Evolutionary conservation across 2,329 filamentous ascomycete genomes (phyloP), one percentile per base, ranked within the genome.

Genomic region (Xylaria sp.): DNA sequence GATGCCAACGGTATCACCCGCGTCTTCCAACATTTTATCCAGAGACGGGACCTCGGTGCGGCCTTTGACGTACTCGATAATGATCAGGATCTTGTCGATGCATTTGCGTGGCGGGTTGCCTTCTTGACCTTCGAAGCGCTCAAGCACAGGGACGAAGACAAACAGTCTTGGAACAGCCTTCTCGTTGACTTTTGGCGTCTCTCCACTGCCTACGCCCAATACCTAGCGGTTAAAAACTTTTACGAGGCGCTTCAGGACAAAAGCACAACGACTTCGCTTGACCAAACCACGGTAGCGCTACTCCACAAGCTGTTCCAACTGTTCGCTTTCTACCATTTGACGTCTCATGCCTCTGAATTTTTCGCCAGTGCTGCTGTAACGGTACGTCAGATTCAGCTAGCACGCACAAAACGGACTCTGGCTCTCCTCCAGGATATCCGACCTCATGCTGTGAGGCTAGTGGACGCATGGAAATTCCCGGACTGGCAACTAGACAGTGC

Each of bases 231-330:
- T 6, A 42, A 42, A 15, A 55, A 55, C 15, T 55, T 55, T 20
- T 55, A 55, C 15, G 53, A 55, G 15, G 53, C 53, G 22, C 53
- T 55, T 20, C 53, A 55, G 15, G 53, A 42, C 3, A 27, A 55
- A 29, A 31, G 7, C 22, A 55, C 36, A 6, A 27, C 22, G 25
- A 10, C 36, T 4, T 55, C 53, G 36, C 53, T 55, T 10, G 53
- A 55, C 36, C 9, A 36, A 6, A 29, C 13, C 22, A 55, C 53
- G 2, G 36, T 55, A 5, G 11, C 33, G 15, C 53, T 55, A 5
- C 53, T 55, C 9, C 53, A 55, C 17, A 42, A 55, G 53, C 36
- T 55, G 10, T 55, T 55, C 53, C 53, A 55, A n/a, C 53, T 55
- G n/a, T 55, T 55, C 36, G 53, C 53, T n/a, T 55, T 42, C 53